Conservation (phyloP, 164 flowering plant genomes). For the Annona squamosa region DNA sequence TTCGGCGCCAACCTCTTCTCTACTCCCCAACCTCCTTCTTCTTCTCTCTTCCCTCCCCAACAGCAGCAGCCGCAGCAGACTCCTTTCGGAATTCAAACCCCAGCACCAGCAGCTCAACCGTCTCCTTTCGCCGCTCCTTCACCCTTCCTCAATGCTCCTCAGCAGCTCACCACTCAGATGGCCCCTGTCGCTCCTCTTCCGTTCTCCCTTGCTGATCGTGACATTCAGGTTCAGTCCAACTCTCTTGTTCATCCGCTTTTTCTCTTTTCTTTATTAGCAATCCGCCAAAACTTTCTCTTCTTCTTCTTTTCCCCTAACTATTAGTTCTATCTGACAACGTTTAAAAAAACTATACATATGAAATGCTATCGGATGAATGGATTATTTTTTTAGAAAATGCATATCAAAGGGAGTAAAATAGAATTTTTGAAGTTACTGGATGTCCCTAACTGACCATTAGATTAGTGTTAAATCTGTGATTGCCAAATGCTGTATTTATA, state of each 20-base stretch:
- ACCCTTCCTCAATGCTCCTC: slow-evolving; percentile 25
- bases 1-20: slow-evolving; percentile 68
- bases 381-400: too few relatives aligned
- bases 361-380: not conserved
- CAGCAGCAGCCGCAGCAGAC: slow-evolving; percentile 36
- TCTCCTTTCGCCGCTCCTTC: slow-evolving; percentile 10
- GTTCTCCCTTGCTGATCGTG: slow-evolving; percentile 92
- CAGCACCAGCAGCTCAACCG: slow-evolving; percentile 10
- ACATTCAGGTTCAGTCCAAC: slow-evolving; percentile 52
- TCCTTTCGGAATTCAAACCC: slow-evolving; percentile 33
- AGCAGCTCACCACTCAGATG: slow-evolving; percentile 93
- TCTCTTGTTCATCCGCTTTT: not conserved
- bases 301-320: not conserved
- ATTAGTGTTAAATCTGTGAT: too few relatives aligned
- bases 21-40: slow-evolving; percentile 29
- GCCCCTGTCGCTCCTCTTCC: slow-evolving; percentile 94
- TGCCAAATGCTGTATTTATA: too few relatives aligned
- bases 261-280: not conserved
- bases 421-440: too few relatives aligned
- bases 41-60: slow-evolving; percentile 5
- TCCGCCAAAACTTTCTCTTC: slow-evolving; percentile 5
- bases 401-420: too few relatives aligned
- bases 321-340: not conserved
- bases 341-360: too few relatives aligned
- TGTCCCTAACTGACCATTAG: too few relatives aligned